These are phyloP conservation scores for Jackrogersella minutella DNA, from an alignment of 495 filamentous ascomycete genomes.

Conservation along the genomic window DNA sequence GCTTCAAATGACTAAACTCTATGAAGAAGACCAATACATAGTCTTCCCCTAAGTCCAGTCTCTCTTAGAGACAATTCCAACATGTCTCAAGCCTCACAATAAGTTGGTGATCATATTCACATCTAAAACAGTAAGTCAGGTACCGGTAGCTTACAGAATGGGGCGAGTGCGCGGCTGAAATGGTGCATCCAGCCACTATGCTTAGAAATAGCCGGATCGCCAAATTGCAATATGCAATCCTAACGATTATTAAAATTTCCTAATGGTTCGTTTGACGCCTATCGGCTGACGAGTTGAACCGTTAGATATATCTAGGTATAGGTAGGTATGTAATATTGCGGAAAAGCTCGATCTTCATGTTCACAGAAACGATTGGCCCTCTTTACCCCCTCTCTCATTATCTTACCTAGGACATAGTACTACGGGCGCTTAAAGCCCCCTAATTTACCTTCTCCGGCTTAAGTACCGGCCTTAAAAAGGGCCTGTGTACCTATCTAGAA, in stretches of 20 bases:
- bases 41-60: neutral
- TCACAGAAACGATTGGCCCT: constrained; percentile 25
- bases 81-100: constrained; percentile 7
- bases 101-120: constrained; percentile 3
- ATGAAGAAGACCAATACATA: neutral
- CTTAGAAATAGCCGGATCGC: constrained; percentile 22
- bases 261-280: constrained; percentile 30
- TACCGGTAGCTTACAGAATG: neutral
- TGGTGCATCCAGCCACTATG: constrained; percentile 11
- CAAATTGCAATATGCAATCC: constrained; percentile 8
- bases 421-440: constrained; percentile 31
- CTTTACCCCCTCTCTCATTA: neutral
- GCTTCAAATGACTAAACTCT: neutral
- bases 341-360: constrained; percentile 22
- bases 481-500: too few species aligned
- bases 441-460: constrained; percentile 1
- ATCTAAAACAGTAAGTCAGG: constrained; percentile 3
- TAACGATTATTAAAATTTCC: constrained; percentile 3
- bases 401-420: neutral
- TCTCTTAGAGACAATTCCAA: neutral
- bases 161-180: constrained; percentile 15
- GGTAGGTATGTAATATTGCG: too few species aligned
- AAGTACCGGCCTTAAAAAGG: neutral
- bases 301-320: constrained; percentile 1
- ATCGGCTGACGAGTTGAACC: constrained; percentile 10